These are phyloP conservation scores for Lachancea dasiensis DNA, from an alignment of 805 yeast genomes.

Conservation along the genomic window DNA sequence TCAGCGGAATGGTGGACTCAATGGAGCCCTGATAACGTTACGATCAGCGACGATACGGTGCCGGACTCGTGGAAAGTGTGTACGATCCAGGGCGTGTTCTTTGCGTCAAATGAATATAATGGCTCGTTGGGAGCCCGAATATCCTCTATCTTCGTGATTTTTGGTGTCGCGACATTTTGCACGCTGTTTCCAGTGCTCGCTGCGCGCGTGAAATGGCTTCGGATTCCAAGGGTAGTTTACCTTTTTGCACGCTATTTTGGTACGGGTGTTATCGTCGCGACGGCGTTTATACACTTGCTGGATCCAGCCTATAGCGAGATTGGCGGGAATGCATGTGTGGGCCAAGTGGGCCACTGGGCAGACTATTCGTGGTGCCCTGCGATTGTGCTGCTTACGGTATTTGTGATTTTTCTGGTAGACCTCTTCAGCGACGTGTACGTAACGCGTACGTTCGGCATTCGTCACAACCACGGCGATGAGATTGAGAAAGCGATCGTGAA, in stretches of 20 bases:
- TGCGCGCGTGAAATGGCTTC: constrained; percentile 3
- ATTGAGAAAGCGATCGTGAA: constrained; percentile 9
- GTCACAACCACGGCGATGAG: constrained; percentile 1
- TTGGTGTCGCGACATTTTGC: constrained; percentile 53
- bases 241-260: constrained; percentile 72
- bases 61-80: constrained; percentile 38
- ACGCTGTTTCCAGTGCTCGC: constrained; percentile 56
- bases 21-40: constrained; percentile 26
- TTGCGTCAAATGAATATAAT: constrained; percentile 37
- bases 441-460: constrained; percentile 23
- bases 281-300: constrained; percentile 71
- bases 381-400: constrained; percentile 43
- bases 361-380: constrained; percentile 55
- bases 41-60: constrained; percentile 27
- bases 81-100: constrained; percentile 38
- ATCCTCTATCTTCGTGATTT: constrained; percentile 55
- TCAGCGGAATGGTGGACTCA: constrained; percentile 9
- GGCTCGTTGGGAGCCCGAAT: constrained; percentile 43
- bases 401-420: constrained; percentile 44
- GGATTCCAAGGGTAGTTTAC: constrained; percentile 52
- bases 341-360: constrained; percentile 42
- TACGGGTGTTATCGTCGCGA: constrained; percentile 77
- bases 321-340: constrained; percentile 52
- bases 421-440: constrained; percentile 41
- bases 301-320: constrained; percentile 31